These are phyloP conservation scores for Candida anutae DNA, from an alignment of 1,139 yeast genomes.

Conservation along the genomic window DNA sequence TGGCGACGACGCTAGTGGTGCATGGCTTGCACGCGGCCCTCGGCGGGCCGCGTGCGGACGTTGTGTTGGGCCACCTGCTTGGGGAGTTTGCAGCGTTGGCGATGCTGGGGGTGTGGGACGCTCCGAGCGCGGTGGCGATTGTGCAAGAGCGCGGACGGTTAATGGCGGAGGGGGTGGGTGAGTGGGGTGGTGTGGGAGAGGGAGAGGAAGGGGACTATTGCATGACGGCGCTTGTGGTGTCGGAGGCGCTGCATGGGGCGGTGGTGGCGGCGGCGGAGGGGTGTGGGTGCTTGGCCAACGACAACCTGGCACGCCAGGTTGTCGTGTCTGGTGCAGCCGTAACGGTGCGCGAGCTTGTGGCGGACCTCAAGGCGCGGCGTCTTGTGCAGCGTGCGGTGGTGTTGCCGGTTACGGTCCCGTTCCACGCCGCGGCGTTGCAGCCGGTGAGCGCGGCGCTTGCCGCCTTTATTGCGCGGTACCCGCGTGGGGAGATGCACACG, in stretches of 20 bases:
- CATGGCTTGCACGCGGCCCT: conserved; percentile 4
- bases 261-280: conserved; percentile 14
- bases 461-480: conserved; percentile 9
- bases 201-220: too few species aligned
- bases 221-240: conserved; percentile 21
- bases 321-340: conserved; percentile 37
- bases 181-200: too few species aligned
- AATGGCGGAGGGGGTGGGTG: conserved; percentile 26
- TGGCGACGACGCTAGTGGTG: conserved; percentile 38
- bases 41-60: conserved; percentile 7
- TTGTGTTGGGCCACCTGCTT: conserved; percentile 48
- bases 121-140: conserved; percentile 36
- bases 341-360: conserved; percentile 9
- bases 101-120: conserved; percentile 31
- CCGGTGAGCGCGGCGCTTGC: conserved; percentile 28
- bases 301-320: conserved; percentile 34
- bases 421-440: conserved; percentile 36
- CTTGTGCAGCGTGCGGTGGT: conserved; percentile 17
- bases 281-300: conserved; percentile 28
- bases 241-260: conserved; percentile 12
- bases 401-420: conserved; percentile 47
- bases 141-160: conserved; percentile 46
- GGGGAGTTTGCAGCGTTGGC: conserved; percentile 51
- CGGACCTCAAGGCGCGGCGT: conserved; percentile 6
- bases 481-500: conserved; percentile 7